A percentile compares a stretch with the other conserved stretches of the same genome.
Conservation (phyloP, 768 basidiomycete genomes). For the Xerocomus brunneocitrinus region DNA sequence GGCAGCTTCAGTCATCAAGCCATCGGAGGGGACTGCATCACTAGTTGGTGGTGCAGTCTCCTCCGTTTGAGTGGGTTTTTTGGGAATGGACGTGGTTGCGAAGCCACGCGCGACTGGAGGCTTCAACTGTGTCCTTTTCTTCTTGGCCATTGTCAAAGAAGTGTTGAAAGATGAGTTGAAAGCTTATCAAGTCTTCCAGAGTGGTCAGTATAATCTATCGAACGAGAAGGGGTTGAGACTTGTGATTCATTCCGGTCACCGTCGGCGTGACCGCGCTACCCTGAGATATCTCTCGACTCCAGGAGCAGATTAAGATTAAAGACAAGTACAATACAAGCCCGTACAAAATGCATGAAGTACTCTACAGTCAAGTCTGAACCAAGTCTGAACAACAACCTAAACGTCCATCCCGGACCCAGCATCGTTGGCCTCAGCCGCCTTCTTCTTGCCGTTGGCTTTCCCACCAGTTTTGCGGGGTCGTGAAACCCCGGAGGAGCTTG, state of each 20-base stretch:
- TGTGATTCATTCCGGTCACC: neutral
- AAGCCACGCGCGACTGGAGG: conserved; percentile 65
- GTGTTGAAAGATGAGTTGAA: neutral
- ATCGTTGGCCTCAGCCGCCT: conserved; percentile 22
- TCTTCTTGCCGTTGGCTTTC: conserved; percentile 29
- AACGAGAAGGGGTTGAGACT: neutral
- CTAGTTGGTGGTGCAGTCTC: conserved; percentile 17
- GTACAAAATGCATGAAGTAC: conserved; percentile 28
- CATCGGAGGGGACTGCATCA: conserved; percentile 5
- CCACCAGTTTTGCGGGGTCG: conserved; percentile 32
- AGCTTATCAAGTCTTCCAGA: neutral
- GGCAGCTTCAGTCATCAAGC: conserved; percentile 3
- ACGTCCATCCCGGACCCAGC: conserved; percentile 23
- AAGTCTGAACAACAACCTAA: conserved; percentile 10
- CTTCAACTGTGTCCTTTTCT: conserved; percentile 80
- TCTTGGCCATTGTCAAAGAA: conserved; percentile 59
- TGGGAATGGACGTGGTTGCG: conserved; percentile 77
- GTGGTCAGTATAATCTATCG: neutral
- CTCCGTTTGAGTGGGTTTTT: conserved; percentile 49
- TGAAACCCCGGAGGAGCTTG: conserved; percentile 12
- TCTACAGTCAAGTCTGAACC: conserved; percentile 23
- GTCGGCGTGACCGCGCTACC: neutral
- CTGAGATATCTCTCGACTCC: too few relatives aligned
- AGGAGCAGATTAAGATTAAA: conserved; percentile 19
- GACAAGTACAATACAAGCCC: conserved; percentile 27